Percentiles rank a stretch among this genome's conserved stretches.
phyloP scores from a whole-genome alignment of 371 early-diverging fungal species.

The Mortierella sp. region DNA sequence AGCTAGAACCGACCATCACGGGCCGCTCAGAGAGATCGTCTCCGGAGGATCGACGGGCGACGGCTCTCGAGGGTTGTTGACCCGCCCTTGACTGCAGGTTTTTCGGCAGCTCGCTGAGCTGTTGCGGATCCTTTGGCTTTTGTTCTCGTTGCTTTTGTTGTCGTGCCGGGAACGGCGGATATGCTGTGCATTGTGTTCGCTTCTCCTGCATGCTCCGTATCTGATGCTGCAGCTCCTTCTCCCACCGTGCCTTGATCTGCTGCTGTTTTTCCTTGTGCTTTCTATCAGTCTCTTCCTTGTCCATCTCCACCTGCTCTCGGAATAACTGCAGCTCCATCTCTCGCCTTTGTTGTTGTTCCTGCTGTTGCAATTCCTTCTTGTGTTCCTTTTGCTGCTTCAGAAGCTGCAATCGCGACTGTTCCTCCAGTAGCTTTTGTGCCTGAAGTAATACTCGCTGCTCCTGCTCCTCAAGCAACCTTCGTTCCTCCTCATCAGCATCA shows the following conservation, averaged over 20 bases:
- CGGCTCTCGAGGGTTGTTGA: no score
- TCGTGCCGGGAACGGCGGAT: no score
- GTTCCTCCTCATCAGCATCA: neutral
- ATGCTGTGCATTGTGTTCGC: no score
- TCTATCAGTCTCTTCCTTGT: neutral
- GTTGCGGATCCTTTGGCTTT: neutral
- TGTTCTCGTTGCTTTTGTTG: no score
- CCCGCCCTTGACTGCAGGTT: no score
- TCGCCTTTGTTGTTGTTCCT: neutral
- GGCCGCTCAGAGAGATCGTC: no score
- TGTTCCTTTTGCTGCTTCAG: constrained; percentile 3
- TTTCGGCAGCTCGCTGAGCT: neutral
- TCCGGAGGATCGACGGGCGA: no score
- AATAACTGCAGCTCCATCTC: neutral
- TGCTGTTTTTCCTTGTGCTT: constrained; percentile 9
- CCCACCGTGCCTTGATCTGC: neutral
- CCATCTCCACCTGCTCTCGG: neutral
- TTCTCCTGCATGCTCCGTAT: neutral
- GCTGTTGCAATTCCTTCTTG: neutral
- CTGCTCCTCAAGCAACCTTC: constrained; percentile 2
- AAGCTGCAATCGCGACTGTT: neutral
- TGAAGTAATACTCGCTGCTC: neutral
- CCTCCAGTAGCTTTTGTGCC: neutral
- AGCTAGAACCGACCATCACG: no score
- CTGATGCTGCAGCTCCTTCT: neutral